Evolutionary conservation across 2,329 filamentous ascomycete species (phyloP), one percentile per base, ranked within the genome.

Genomic region (Blastomyces silverae): DNA sequence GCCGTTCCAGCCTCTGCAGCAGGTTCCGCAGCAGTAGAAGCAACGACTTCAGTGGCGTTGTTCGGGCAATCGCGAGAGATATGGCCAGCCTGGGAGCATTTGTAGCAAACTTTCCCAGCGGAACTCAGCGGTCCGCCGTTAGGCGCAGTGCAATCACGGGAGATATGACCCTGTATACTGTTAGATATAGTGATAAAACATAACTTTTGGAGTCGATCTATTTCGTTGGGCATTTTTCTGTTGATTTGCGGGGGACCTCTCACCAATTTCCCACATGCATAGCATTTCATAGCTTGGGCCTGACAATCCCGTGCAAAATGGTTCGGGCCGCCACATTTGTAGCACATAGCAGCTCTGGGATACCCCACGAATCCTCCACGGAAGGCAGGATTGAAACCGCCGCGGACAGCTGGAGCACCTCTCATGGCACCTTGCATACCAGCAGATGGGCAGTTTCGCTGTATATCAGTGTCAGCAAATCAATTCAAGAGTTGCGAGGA

Each of bases 241-340:
- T n/a, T n/a, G 10, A 31, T 56, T 34, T 20, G 53, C 10, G 48
- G 20, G 48, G 48, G n/a, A 50, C 25, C 4, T 52, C 78, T 70
- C 68, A 81, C 79, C 64, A 96, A 87, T 83, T 96, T 96, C 77
- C 92, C 92, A 76, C 92, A 97, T 70, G 92, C 92, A 75, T 96
- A 97, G 84, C 92, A 97, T 83, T 97, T 97, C 91, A 96, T 96
- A 68, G 92, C 91, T 80, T 96, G 92, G 71, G 94, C 92, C 83
- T 97, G 94, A 84, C 94, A 99, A 75, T 99, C 94, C 70, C 94
- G 90, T 69, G 94, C 94, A 76, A 96, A 99, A 81, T 99, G 94
- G 84, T 99, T 99, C 66, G 94, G 94, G 44, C 93, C 86, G 71
- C 86, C 86, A 70, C 86, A 88, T 79, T 88, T 88, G 81, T 88